Evolutionary conservation across 2,329 filamentous ascomycete species (phyloP).

Genomic region (Anisogramma anomala): DNA sequence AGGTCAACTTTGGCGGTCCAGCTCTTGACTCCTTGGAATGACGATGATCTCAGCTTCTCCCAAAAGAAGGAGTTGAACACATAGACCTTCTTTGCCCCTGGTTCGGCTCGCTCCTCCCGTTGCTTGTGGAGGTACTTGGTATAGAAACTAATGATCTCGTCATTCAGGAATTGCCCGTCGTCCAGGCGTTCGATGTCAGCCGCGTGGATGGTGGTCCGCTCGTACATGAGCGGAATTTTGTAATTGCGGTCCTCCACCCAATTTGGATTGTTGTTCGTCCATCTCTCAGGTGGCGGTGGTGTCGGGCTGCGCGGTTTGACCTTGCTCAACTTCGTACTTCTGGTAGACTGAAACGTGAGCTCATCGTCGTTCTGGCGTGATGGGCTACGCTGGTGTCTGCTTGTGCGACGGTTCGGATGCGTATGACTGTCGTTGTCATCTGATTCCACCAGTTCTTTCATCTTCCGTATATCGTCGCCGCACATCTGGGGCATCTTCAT

Average conservation of each 20-base stretch:
- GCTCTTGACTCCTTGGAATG: constrained; percentile 72
- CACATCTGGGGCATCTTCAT: neutral
- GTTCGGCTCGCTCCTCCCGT: constrained; percentile 41
- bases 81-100: constrained; percentile 56
- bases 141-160: constrained; percentile 85
- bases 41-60: constrained; percentile 64
- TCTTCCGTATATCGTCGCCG: no score
- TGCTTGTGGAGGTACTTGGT: constrained; percentile 59
- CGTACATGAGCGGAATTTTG: constrained; percentile 51
- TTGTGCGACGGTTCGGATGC: neutral
- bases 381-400: neutral
- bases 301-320: constrained; percentile 6
- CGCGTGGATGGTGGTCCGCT: constrained; percentile 54
- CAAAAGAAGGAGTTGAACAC: constrained; percentile 95
- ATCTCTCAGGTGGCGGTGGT: constrained; percentile 24
- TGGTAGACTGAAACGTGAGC: constrained; percentile 12
- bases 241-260: constrained; percentile 39
- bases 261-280: constrained; percentile 38
- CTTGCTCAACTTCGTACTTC: constrained; percentile 10
- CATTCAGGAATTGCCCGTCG: constrained; percentile 79
- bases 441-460: neutral
- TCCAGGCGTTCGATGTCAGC: constrained; percentile 68
- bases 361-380: neutral
- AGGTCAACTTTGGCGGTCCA: constrained; percentile 85
- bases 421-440: neutral